phyloP scores from a whole-genome alignment of 257 asterid species.

The Solanum arcanum region DNA sequence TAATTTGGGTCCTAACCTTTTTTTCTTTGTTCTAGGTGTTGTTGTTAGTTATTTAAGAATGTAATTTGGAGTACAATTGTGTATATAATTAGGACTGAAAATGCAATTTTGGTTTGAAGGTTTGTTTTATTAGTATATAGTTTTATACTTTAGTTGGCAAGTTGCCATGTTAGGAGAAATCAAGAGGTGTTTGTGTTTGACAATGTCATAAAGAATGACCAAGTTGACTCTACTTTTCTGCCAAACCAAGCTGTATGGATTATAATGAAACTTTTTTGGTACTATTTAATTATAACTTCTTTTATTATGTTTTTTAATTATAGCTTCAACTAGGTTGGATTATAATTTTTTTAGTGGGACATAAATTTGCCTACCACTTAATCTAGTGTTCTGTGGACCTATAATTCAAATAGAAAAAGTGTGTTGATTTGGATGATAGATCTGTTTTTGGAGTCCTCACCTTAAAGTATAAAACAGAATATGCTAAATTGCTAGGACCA shows the following conservation, averaged over 20 bases:
- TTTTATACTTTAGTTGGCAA: background rate
- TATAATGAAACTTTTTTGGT: background rate
- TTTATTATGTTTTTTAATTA: background rate
- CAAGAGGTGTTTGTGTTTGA: background rate
- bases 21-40: background rate
- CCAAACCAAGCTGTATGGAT: background rate
- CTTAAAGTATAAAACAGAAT: background rate
- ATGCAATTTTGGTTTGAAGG: background rate
- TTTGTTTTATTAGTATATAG: background rate
- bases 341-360: background rate
- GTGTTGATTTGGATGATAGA: background rate
- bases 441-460: background rate
- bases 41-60: background rate
- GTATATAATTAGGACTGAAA: background rate
- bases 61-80: background rate
- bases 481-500: background rate
- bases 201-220: background rate
- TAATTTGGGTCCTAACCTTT: background rate
- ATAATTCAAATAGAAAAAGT: background rate
- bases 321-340: background rate
- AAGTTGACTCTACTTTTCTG: background rate
- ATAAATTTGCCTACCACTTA: background rate
- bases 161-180: background rate
- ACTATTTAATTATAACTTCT: background rate
- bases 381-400: background rate